Percentiles rank a stretch among this genome's conserved stretches.
phyloP scores from a whole-genome alignment of 176 grass and related monocot species.

The Tillandsia leiboldiana region DNA sequence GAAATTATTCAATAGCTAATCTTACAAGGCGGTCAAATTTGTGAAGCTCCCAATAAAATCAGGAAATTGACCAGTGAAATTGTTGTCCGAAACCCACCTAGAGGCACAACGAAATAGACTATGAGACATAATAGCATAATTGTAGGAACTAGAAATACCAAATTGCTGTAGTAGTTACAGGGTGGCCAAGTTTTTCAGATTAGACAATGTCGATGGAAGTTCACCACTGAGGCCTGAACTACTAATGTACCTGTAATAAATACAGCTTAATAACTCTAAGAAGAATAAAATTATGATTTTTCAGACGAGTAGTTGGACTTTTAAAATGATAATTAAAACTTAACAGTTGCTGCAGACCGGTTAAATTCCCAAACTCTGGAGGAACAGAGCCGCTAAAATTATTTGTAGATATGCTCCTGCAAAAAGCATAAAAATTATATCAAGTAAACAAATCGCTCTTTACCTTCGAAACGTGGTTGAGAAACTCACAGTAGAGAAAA shows the following conservation, averaged over 20 bases:
- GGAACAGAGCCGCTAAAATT: constrained; percentile 68
- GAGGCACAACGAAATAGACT: neutral
- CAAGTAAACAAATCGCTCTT: no score
- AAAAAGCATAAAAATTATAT: constrained; percentile 13
- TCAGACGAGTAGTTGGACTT: neutral
- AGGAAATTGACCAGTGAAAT: constrained; percentile 68
- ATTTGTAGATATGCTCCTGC: constrained; percentile 44
- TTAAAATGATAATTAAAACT: constrained; percentile 2
- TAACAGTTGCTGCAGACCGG: constrained; percentile 43
- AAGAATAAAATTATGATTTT: neutral
- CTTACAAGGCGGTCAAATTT: constrained; percentile 39
- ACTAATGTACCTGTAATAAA: constrained; percentile 46
- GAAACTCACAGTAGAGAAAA: neutral
- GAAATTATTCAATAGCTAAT: neutral
- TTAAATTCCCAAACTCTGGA: constrained; percentile 49
- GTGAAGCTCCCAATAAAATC: constrained; percentile 62
- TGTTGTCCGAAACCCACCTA: constrained; percentile 57
- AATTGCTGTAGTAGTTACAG: constrained; percentile 24
- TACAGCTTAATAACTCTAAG: neutral
- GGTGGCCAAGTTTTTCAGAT: constrained; percentile 29
- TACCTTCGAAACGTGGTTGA: no score
- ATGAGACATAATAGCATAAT: constrained; percentile 9
- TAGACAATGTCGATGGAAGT: constrained; percentile 43
- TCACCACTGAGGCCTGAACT: constrained; percentile 59
- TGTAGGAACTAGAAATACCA: neutral